Evolutionary conservation across 805 yeast genomes (phyloP), one percentile per base, ranked within the genome.

Genomic region (Suhomyces kilbournensis): DNA sequence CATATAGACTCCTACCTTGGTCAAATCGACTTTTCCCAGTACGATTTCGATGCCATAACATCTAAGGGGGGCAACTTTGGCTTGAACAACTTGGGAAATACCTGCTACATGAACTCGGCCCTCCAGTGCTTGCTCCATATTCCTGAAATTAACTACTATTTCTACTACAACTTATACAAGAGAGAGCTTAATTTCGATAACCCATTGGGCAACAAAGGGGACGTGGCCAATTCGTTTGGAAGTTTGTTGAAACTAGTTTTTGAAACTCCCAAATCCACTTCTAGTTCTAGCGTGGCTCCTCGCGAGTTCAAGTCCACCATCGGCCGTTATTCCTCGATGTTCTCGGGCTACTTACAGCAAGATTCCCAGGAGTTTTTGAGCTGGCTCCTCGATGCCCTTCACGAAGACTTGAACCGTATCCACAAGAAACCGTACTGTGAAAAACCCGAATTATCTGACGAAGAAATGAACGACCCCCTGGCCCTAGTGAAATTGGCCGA

Each of bases 91-190:
- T 71, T 91, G 55, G 97, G 97, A 2, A 92, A 92, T 65, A 85
- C 96, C 0, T 92, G 97, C 67, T 92, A 90, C 67, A 91, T 92
- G 97, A 91, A 90, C 67, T 88, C 96, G 8, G 97, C 97, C 0
- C 70, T 93, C 44, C 98, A 94, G 64, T 93, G 97, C 62, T 71
- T 93, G 42, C 79, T 83, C 0, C 98, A 93, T 63, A 78, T 92
- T 10, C 96, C 96, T 1, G 97, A 90, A 66, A 68, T 94, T 23
- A 81, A 85, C 8, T 77, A 83, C 42, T 93, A 90, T 64, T 94
- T 93, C 61, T 69, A 85, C 35, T 81, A 79, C 61, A 80, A 81
- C 50, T 72, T 80, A 14, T 88, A 74, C 64, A 75, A 78, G 56
- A 66, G 67, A 2, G 98, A 93, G 60, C 69, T 93, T 47, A 94